A percentile compares a stretch with the other conserved stretches of the same genome.
phyloP scores from a whole-genome alignment of 805 yeast species.

The Kuraishia molischiana region DNA sequence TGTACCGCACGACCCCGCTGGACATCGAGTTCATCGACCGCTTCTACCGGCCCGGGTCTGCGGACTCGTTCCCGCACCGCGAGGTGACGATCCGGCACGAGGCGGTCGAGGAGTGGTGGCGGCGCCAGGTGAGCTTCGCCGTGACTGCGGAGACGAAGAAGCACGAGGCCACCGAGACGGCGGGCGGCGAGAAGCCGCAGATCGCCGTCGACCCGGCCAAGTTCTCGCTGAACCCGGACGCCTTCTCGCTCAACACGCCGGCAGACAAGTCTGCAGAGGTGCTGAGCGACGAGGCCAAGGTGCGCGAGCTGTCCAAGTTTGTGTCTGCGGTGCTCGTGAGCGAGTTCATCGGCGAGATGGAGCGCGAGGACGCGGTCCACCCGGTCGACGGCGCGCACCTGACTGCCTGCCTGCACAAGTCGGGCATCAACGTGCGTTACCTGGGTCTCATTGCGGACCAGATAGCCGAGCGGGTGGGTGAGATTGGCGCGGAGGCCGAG shows the following conservation, averaged over 20 bases:
- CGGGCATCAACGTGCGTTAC: slow-evolving; percentile 86
- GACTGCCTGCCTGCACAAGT: slow-evolving; percentile 55
- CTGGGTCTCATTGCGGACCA: slow-evolving; percentile 52
- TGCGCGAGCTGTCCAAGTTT: slow-evolving; percentile 59
- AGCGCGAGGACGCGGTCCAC: slow-evolving; percentile 35
- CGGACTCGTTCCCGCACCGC: slow-evolving; percentile 68
- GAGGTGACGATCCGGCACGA: slow-evolving; percentile 76
- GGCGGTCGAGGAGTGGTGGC: slow-evolving; percentile 89
- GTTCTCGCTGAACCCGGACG: slow-evolving; percentile 73
- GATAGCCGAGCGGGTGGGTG: slow-evolving; percentile 11
- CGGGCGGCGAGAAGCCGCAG: slow-evolving; percentile 31
- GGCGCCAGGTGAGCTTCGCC: slow-evolving; percentile 45
- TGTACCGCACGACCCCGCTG: slow-evolving; percentile 75
- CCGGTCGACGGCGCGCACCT: slow-evolving; percentile 83
- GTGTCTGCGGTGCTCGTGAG: slow-evolving; percentile 53
- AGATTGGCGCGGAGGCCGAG: slow-evolving; percentile 10
- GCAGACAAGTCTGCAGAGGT: slow-evolving; percentile 24
- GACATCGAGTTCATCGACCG: slow-evolving; percentile 69
- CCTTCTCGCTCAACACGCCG: slow-evolving; percentile 36
- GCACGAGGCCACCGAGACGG: slow-evolving; percentile 22
- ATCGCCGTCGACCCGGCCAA: slow-evolving; percentile 42
- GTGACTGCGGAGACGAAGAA: slow-evolving; percentile 41
- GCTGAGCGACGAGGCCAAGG: slow-evolving; percentile 50
- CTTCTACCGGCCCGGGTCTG: slow-evolving; percentile 30
- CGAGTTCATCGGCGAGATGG: slow-evolving; percentile 46